These are phyloP conservation scores for Globisporangium nunn DNA, from an alignment of 352 stramenopile species.

Conservation along the genomic window DNA sequence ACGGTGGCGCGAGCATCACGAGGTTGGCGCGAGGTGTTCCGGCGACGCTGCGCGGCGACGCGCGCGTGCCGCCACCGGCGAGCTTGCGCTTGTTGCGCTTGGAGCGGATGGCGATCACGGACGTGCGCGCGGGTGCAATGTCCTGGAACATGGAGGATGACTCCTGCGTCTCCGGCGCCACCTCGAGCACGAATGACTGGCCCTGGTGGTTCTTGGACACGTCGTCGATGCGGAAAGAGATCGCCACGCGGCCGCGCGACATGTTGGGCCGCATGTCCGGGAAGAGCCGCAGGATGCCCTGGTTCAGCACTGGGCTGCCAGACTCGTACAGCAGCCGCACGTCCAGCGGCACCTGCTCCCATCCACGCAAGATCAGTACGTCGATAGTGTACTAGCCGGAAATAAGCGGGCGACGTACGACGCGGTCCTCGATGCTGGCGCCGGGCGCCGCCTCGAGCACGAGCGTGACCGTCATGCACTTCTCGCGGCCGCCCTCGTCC, in stretches of 20 bases:
- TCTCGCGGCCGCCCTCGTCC: constrained; percentile 93
- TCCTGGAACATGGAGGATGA: constrained; percentile 83
- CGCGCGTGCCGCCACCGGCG: constrained; percentile 16
- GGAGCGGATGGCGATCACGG: constrained; percentile 89
- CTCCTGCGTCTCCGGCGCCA: constrained; percentile 84
- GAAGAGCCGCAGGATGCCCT: constrained; percentile 88
- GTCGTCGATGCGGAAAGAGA: constrained; percentile 95
- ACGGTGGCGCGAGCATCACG: constrained; percentile 21
- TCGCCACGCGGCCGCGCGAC: constrained; percentile 64
- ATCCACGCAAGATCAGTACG: neutral
- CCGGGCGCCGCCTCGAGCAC: constrained; percentile 71
- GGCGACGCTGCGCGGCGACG: constrained; percentile 31
- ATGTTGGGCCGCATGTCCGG: constrained; percentile 86
- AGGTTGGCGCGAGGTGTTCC: constrained; percentile 30
- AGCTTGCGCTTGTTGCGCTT: constrained; percentile 93
- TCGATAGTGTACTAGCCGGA: too few relatives aligned
- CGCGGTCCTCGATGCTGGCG: constrained; percentile 60
- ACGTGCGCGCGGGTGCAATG: constrained; percentile 83
- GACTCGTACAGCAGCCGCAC: constrained; percentile 82
- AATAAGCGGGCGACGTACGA: constrained; percentile 20
- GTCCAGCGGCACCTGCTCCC: constrained; percentile 36
- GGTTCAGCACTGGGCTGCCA: constrained; percentile 78
- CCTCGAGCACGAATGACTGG: constrained; percentile 89
- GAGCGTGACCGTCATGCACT: constrained; percentile 90
- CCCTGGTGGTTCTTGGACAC: constrained; percentile 97